Conservation (phyloP, 2,329 filamentous ascomycete genomes). For the Falciphora oryzae region DNA sequence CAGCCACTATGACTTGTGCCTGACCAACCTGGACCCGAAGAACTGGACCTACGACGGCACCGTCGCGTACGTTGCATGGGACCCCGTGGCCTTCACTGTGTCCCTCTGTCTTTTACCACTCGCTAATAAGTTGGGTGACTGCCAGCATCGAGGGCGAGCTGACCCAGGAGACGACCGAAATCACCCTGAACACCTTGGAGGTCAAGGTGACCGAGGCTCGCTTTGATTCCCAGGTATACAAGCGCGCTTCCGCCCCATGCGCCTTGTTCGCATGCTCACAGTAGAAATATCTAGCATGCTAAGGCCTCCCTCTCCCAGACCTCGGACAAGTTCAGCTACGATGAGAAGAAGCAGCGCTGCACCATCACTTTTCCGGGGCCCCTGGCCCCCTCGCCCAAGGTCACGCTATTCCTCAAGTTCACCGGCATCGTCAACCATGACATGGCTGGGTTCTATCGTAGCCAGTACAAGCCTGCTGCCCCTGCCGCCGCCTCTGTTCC, state of each 20-base stretch:
- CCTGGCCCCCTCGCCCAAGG: slow-evolving; percentile 61
- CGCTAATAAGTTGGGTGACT: background rate
- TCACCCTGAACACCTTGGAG: slow-evolving; percentile 81
- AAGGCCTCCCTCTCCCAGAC: slow-evolving; percentile 52
- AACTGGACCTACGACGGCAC: slow-evolving; percentile 74
- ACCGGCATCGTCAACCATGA: slow-evolving; percentile 80
- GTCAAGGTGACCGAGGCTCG: slow-evolving; percentile 66
- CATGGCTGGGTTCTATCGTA: slow-evolving; percentile 93
- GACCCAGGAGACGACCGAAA: slow-evolving; percentile 63
- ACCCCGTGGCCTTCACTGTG: background rate
- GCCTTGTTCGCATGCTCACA: background rate
- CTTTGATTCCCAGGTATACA: slow-evolving; percentile 42
- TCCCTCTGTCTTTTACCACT: too few species aligned
- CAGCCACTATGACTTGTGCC: slow-evolving; percentile 75
- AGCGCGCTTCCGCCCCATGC: background rate
- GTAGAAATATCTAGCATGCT: slow-evolving; percentile 28
- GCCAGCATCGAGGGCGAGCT: slow-evolving; percentile 68
- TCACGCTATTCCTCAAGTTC: slow-evolving; percentile 56
- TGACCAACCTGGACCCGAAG: slow-evolving; percentile 74
- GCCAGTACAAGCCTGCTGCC: slow-evolving; percentile 71
- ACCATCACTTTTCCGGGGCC: slow-evolving; percentile 64
- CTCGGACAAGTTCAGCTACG: slow-evolving; percentile 67
- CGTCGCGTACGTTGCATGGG: slow-evolving; percentile 45
- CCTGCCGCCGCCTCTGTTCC: slow-evolving; percentile 72
- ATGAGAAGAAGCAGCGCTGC: slow-evolving; percentile 77